Evolutionary conservation across 2,329 filamentous ascomycete species (phyloP), one percentile per base, ranked within the genome.

Genomic region (Fusarium veterinarium): DNA sequence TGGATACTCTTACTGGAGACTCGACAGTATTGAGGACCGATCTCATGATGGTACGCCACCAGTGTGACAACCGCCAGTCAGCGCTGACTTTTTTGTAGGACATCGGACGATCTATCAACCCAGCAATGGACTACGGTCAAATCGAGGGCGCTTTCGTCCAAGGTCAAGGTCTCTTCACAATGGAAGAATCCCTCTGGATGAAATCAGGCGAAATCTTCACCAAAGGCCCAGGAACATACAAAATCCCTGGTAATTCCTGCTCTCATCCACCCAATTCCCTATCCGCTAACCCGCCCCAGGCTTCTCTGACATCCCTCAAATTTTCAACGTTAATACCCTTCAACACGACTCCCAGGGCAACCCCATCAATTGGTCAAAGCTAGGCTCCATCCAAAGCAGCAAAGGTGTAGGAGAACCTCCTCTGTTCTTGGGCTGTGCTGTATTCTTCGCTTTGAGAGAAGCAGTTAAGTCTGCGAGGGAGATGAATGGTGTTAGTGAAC

Each of bases 121-220:
- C 57, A 2, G 57, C 57, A n/a, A 60, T 60, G 57, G 57, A 60
- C 28, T 60, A 60, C 4, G 57, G 57, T 8, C 57, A 60, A 17
- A 60, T 60, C 0, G 57, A 60, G 6, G 57, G 57, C 5, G 57
- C 57, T 4, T 60, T 60, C 8, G 57, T 60, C 4, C 57, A 60
- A 41, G 57, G 57, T 4, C 57, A 60, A 19, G 57, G 57, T 0
- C 45, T 60, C 10, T 60, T 60, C 20, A 60, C 57, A 1, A 60
- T 60, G 57, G 57, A 60, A n/a, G 57, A 60, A 11, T 60, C 57
- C 0, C 46, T 60, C 3, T 60, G 57, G 57, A 60, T 60, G 57
- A 60, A 55, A 17, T 60, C 57, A 0, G 57, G 57, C 4, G 57
- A 60, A 5, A 60, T 60, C 7, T 60, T 60, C n/a, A 60, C 57